Evolutionary conservation across 345 rosid species (phyloP), one percentile per base, ranked within the genome.

Genomic region (Brassica carinata): DNA sequence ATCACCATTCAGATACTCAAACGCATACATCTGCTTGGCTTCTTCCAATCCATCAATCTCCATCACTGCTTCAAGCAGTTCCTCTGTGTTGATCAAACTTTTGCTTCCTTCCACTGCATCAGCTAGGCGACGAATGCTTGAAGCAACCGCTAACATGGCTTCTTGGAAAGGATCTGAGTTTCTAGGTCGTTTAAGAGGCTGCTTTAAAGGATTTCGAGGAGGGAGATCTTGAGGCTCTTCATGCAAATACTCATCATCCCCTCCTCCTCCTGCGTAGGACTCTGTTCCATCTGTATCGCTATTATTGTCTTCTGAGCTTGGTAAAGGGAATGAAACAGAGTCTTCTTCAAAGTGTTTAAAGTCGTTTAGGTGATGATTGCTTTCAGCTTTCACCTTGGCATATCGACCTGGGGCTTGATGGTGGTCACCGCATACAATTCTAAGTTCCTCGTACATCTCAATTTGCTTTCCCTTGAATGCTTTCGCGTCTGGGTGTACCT

Each of bases 251-350:
- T 89, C 87, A 33, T 84, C 90, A 2, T 85, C 64, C 8, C 45
- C 45, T 38, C 45, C 38, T 5, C 58, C 58, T 53, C 84, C 90
- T 2, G 90, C 67, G 63, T 85, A 88, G 18, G 97, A 92, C 67
- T 89, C 92, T 64, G 96, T 90, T 85, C 96, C 97, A 81, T 92
- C 97, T 43, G 96, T 90, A 77, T 89, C 96, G n/a, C 92, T 88
- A 4, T 7, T 87, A 6, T 4, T 67, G 3, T 82, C 72, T 84
- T 89, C 94, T 15, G 94, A 89, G 85, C 89, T 92, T 74, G 64
- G 77, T 64, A 88, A 87, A 27, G 86, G 81, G 75, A 86, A 86
- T 18, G 97, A 92, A 76, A 88, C 86, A 73, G 96, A 89, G 80
- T 88, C 92, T 80, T 89, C 94, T 78, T 90, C 97, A 72, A 83